Evolutionary conservation across 1,284 basidiomycete genomes (phyloP), one percentile per base, ranked within the genome.

Genomic region (Leccinum subatratum): DNA sequence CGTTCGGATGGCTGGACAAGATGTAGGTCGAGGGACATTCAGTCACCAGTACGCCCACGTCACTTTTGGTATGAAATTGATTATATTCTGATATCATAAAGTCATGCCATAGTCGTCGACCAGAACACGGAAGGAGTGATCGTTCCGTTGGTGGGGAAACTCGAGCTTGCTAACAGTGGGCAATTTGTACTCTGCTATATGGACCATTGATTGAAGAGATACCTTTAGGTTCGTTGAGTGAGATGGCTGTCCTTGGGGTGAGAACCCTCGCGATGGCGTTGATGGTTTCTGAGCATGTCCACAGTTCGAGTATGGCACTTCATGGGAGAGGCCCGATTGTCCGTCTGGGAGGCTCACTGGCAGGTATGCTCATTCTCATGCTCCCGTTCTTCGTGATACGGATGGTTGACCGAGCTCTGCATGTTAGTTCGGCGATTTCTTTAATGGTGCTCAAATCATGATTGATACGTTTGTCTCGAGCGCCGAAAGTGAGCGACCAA

Each of bases 281-380:
- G 14, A 62, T 54, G 34, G 22, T 37, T 61, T 20, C 45, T 75
- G 14, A 77, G 56, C 25, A 0, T 32, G 18, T 20, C 20, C 67
- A 6, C 74, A 92, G 83, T 96, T 95, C 69, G 94, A 96, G 75
- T 92, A 94, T 69, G 94, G 94, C 1, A 83, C 91, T 66, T 93
- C 91, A 71, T 95, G 93, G 91, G 92, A 94, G 75, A 81, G 86
- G 51, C 93, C 93, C 0, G 83, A 86, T 67, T 96, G 62, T 86
- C 92, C 0, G 92, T 96, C 57, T 95, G 94, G 94, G 94, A 96
- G 77, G 93, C 93, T 2, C 94, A n/a, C n/a, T n/a, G n/a, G n/a
- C n/a, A 95, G 81, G 87, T 51, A 51, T 14, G 45, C 45, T 45
- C 86, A 69, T 48, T 61, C 28, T 11, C n/a, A 16, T 22, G 1